Evolutionary conservation across 345 rosid genomes (phyloP).

Genomic region (Pistacia atlantica): DNA sequence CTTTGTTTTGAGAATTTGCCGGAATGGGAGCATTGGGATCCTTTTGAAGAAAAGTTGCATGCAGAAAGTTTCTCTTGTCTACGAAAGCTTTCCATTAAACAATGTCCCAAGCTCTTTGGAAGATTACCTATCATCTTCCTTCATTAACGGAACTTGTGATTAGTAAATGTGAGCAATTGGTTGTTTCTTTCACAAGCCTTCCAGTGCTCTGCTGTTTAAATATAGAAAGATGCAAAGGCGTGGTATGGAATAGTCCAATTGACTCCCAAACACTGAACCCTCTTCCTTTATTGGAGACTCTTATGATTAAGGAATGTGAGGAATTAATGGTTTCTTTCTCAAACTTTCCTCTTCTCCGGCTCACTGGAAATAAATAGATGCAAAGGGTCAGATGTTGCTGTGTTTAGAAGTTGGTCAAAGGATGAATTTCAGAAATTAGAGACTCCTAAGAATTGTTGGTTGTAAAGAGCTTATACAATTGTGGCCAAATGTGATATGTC

Average conservation of each 20-base stretch:
- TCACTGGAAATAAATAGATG: too few relatives aligned
- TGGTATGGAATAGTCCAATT: too few relatives aligned
- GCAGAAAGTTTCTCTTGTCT: background rate
- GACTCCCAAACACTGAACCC: too few relatives aligned
- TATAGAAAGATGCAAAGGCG: too few relatives aligned
- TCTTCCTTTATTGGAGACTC: too few relatives aligned
- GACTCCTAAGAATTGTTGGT: too few relatives aligned
- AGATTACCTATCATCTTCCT: conserved; percentile 1
- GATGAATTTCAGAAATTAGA: background rate
- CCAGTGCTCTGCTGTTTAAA: background rate
- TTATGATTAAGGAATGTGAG: background rate
- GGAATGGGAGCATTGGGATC: background rate
- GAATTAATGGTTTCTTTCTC: background rate
- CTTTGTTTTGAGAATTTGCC: background rate
- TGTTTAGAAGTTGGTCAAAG: too few relatives aligned
- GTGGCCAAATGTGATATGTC: background rate
- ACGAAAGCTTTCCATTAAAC: background rate
- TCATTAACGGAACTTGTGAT: background rate
- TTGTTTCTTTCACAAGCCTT: background rate
- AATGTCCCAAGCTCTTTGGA: background rate
- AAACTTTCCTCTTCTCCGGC: background rate
- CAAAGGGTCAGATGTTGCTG: too few relatives aligned
- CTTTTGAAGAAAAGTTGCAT: background rate
- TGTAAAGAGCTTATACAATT: too few relatives aligned
- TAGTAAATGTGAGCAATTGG: background rate